Percentiles rank a stretch among this genome's conserved stretches.
Conservation (phyloP, 2,329 filamentous ascomycete species). For the Sporothrix protearum region DNA sequence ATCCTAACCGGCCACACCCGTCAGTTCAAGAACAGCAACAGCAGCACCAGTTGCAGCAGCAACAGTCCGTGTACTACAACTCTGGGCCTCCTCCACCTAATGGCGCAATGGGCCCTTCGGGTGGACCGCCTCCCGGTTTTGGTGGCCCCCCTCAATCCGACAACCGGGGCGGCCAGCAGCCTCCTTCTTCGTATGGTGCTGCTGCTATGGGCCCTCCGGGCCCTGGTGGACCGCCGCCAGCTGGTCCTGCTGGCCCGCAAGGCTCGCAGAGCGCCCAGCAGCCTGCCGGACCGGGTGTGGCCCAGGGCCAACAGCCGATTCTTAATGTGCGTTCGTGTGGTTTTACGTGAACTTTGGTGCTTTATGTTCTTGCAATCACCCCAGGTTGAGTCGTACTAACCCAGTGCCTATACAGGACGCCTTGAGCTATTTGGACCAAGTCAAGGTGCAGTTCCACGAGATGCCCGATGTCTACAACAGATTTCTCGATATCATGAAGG, state of each 20-base stretch:
- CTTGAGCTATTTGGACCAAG: slow-evolving; percentile 93
- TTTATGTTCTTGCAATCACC: too few species aligned
- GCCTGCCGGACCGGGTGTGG: slow-evolving; percentile 52
- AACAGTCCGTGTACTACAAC: slow-evolving; percentile 50
- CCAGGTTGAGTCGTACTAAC: neutral
- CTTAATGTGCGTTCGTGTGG: slow-evolving; percentile 56
- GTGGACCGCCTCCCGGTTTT: slow-evolving; percentile 62
- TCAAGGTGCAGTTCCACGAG: slow-evolving; percentile 96
- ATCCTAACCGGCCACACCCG: slow-evolving; percentile 35
- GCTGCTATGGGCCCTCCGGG: slow-evolving; percentile 40
- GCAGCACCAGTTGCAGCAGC: slow-evolving; percentile 23
- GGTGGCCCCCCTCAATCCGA: slow-evolving; percentile 65
- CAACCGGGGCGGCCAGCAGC: slow-evolving; percentile 59
- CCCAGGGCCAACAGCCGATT: slow-evolving; percentile 79
- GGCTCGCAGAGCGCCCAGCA: slow-evolving; percentile 2
- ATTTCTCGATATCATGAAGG: slow-evolving; percentile 99
- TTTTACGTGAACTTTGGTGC: neutral
- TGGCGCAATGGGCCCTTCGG: slow-evolving; percentile 55
- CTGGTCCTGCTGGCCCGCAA: neutral
- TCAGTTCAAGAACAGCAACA: slow-evolving; percentile 26
- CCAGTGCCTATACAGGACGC: slow-evolving; percentile 52
- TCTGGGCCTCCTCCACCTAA: slow-evolving; percentile 44
- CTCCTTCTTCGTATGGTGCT: slow-evolving; percentile 46
- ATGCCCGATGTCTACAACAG: slow-evolving; percentile 96
- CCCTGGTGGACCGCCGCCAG: slow-evolving; percentile 7